phyloP scores from a whole-genome alignment of 2,329 filamentous ascomycete genomes.

The Cladosporium oxysporum region DNA sequence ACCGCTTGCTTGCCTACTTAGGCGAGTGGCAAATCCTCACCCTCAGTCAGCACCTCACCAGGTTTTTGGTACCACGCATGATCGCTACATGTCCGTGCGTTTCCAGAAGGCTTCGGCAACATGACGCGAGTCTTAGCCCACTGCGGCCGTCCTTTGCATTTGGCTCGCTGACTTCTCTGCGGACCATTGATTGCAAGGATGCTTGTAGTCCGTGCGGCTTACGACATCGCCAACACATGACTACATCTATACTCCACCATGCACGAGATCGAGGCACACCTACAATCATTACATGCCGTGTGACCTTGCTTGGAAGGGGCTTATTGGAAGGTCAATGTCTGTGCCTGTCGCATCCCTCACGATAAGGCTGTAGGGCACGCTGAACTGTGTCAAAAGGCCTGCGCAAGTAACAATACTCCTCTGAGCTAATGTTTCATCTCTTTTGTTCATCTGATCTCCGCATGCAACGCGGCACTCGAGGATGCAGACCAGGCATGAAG shows the following conservation, averaged over 20 bases:
- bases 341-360: background rate
- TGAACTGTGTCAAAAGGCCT: background rate
- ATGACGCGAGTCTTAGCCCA: background rate
- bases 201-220: background rate
- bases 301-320: background rate
- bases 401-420: background rate
- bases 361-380: background rate
- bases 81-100: background rate
- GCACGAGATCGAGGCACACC: background rate
- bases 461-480: background rate
- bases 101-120: background rate
- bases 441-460: background rate
- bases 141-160: background rate
- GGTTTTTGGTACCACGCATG: background rate
- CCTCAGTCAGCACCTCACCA: background rate
- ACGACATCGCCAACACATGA: background rate
- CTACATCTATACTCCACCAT: background rate
- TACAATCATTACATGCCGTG: no score
- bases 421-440: background rate
- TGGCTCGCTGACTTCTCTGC: background rate
- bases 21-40: background rate
- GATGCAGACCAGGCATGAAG: background rate
- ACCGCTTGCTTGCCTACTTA: background rate
- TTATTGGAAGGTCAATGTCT: background rate
- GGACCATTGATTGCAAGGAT: background rate